phyloP scores from a whole-genome alignment of 2,329 filamentous ascomycete species.

The Ophiostoma tasmaniense region DNA sequence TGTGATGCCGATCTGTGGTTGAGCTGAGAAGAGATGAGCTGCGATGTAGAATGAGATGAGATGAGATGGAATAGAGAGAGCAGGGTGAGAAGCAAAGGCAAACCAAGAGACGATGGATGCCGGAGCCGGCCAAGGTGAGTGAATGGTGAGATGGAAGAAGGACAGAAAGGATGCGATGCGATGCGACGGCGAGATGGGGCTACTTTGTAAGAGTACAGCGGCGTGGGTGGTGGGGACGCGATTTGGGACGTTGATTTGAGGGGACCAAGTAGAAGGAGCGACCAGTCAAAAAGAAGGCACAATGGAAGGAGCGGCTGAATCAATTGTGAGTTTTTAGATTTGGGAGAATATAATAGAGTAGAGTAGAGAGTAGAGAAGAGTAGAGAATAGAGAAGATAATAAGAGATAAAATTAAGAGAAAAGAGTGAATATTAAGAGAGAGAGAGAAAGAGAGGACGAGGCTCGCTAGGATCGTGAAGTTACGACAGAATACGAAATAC shows the following conservation, averaged over 20 bases:
- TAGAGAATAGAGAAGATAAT: not conserved
- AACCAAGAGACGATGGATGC: too few relatives aligned
- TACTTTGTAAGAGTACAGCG: not conserved
- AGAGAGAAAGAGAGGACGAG: not conserved
- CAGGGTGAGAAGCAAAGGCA: not conserved
- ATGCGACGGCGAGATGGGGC: not conserved
- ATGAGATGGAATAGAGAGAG: too few relatives aligned
- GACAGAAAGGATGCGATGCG: not conserved
- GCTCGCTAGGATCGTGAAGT: not conserved
- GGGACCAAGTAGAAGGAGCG: not conserved
- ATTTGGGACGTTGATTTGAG: too few relatives aligned
- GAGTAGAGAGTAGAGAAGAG: too few relatives aligned
- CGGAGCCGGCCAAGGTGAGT: not conserved
- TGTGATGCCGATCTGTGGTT: not conserved
- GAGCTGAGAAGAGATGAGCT: not conserved
- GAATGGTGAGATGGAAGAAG: not conserved
- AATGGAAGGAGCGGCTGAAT: not conserved
- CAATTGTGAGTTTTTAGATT: too few relatives aligned
- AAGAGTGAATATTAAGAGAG: not conserved
- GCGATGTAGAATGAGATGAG: not conserved
- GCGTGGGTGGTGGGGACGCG: not conserved
- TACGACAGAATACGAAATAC: too few relatives aligned
- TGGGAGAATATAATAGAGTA: too few relatives aligned
- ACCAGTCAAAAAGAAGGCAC: not conserved
- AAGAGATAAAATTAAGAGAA: not conserved